phyloP scores from a whole-genome alignment of 2,329 filamentous ascomycete species.

The Cordyceps javanica region DNA sequence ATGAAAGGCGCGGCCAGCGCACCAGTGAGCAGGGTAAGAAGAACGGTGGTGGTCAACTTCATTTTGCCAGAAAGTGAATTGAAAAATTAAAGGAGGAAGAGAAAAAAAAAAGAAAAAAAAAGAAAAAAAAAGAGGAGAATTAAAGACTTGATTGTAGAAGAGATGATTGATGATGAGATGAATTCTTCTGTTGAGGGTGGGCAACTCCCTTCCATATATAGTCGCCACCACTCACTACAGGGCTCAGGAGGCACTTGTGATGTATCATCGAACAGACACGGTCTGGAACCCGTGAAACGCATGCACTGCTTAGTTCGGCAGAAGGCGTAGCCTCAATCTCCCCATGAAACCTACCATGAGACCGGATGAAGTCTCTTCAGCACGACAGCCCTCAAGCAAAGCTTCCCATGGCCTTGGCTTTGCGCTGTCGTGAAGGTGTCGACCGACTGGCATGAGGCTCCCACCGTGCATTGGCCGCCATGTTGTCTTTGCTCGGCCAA shows the following conservation, averaged over 20 bases:
- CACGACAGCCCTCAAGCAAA: too few species aligned
- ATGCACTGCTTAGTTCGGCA: not conserved
- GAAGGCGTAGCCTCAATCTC: not conserved
- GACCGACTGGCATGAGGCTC: too few species aligned
- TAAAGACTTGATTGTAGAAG: not conserved
- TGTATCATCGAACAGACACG: not conserved
- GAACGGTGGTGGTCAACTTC: slow-evolving; percentile 8
- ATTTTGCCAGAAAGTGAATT: slow-evolving; percentile 10
- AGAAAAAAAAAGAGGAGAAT: too few species aligned
- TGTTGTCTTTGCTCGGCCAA: too few species aligned
- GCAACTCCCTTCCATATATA: not conserved
- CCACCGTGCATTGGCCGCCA: too few species aligned
- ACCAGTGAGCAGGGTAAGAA: slow-evolving; percentile 1
- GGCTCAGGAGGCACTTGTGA: too few species aligned
- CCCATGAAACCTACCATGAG: not conserved
- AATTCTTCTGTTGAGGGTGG: too few species aligned
- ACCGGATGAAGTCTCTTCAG: too few species aligned
- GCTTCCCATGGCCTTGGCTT: not conserved
- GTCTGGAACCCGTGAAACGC: not conserved
- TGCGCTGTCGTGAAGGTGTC: not conserved
- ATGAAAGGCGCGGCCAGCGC: slow-evolving; percentile 5
- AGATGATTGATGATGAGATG: not conserved
- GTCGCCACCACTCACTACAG: too few species aligned
- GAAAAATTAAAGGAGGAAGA: not conserved
- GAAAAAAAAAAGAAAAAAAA: not conserved